These are phyloP conservation scores for Amanita molliuscula DNA, from an alignment of 768 basidiomycete genomes.

Conservation along the genomic window DNA sequence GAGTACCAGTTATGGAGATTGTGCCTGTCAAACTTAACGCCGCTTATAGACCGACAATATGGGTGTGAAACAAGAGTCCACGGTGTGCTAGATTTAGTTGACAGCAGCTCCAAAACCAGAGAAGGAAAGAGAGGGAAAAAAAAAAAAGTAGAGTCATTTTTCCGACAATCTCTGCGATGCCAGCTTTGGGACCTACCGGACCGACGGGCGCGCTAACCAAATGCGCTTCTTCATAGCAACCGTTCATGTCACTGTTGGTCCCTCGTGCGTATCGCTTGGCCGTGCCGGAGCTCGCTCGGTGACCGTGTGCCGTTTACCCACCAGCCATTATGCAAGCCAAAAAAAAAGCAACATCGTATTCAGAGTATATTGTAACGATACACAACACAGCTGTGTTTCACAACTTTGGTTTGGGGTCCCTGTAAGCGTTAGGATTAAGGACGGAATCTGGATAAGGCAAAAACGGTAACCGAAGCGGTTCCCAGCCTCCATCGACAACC, in stretches of 20 bases:
- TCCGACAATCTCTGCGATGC: not conserved
- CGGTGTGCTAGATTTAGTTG: not conserved
- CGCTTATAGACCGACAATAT: slow-evolving; percentile 2
- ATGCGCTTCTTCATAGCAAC: too few species aligned
- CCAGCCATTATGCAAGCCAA: too few species aligned
- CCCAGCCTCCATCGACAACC: slow-evolving; percentile 55
- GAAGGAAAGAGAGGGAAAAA: too few species aligned
- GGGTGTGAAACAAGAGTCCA: not conserved
- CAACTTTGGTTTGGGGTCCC: slow-evolving; percentile 36
- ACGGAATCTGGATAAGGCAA: slow-evolving; percentile 58
- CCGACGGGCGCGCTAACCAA: not conserved
- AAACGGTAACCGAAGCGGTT: slow-evolving; percentile 36
- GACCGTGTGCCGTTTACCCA: too few species aligned
- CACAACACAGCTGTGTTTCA: slow-evolving; percentile 9
- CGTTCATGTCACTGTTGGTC: too few species aligned
- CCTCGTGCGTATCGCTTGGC: too few species aligned
- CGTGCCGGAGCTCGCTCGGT: too few species aligned
- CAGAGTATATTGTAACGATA: not conserved
- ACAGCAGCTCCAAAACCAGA: not conserved
- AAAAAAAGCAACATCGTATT: too few species aligned
- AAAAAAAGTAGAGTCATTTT: not conserved
- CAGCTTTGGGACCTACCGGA: not conserved
- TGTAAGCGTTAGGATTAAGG: slow-evolving; percentile 45
- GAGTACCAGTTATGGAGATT: not conserved
- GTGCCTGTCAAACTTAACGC: slow-evolving; percentile 3